Evolutionary conservation across 768 basidiomycete genomes (phyloP).

Genomic region (Tricholomella constricta): DNA sequence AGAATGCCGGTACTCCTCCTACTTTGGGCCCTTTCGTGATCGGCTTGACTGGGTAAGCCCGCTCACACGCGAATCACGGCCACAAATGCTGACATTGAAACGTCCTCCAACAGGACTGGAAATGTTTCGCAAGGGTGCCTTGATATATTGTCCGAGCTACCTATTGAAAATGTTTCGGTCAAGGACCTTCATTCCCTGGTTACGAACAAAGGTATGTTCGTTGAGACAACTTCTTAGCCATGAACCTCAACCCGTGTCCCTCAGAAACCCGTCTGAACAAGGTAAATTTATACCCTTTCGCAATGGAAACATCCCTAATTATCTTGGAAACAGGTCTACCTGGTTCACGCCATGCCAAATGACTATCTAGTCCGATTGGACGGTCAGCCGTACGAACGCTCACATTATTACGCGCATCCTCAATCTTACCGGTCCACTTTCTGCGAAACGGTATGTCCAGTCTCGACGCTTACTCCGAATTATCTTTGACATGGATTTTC

Average conservation of each 20-base stretch:
- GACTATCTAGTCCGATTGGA: constrained; percentile 71
- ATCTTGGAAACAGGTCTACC: constrained; percentile 58
- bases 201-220: constrained; percentile 46
- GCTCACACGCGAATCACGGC: not conserved
- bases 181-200: constrained; percentile 62
- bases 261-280: constrained; percentile 60
- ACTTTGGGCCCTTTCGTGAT: constrained; percentile 76
- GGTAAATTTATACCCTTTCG: constrained; percentile 32
- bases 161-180: constrained; percentile 57
- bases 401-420: constrained; percentile 76
- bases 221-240: not conserved
- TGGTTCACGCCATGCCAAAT: constrained; percentile 67
- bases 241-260: not conserved
- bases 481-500: not conserved
- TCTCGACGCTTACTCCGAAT: not conserved
- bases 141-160: constrained; percentile 71
- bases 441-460: constrained; percentile 53
- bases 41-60: constrained; percentile 75
- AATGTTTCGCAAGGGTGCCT: constrained; percentile 82
- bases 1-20: constrained; percentile 57
- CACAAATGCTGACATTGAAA: not conserved
- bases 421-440: constrained; percentile 68
- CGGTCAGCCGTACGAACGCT: constrained; percentile 58
- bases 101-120: constrained; percentile 53
- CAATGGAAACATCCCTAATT: not conserved